These are phyloP conservation scores for Sordariomycetes sp. DNA, from an alignment of 2,329 filamentous ascomycete genomes.

Conservation along the genomic window DNA sequence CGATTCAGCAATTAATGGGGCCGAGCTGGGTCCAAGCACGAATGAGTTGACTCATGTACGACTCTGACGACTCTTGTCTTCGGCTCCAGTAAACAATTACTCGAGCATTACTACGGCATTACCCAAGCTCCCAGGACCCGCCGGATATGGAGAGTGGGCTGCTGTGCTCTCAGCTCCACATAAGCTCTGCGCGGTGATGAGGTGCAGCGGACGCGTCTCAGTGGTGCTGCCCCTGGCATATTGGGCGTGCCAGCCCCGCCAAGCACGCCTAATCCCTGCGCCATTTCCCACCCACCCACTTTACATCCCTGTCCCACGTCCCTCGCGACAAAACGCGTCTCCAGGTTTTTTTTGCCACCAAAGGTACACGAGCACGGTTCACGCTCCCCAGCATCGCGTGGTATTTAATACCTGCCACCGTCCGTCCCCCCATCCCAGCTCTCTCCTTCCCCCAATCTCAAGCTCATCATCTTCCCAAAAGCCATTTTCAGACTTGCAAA, in stretches of 20 bases:
- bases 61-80: not conserved
- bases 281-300: not conserved
- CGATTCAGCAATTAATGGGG: too few relatives aligned
- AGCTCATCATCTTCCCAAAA: constrained; percentile 1
- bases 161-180: not conserved
- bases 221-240: not conserved
- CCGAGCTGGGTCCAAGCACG: too few relatives aligned
- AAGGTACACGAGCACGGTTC: not conserved
- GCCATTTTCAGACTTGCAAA: not conserved
- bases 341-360: constrained; percentile 1
- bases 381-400: not conserved
- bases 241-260: not conserved
- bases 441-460: not conserved
- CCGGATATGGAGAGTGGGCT: not conserved
- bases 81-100: not conserved
- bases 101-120: not conserved
- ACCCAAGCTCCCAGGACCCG: not conserved
- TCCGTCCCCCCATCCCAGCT: not conserved
- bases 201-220: not conserved
- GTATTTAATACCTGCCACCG: constrained; percentile 2
- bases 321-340: constrained; percentile 1
- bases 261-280: not conserved
- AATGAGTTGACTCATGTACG: not conserved
- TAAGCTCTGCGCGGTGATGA: not conserved
- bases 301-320: not conserved